Conservation (phyloP, 768 basidiomycete genomes). For the Sutorius australiensis region DNA sequence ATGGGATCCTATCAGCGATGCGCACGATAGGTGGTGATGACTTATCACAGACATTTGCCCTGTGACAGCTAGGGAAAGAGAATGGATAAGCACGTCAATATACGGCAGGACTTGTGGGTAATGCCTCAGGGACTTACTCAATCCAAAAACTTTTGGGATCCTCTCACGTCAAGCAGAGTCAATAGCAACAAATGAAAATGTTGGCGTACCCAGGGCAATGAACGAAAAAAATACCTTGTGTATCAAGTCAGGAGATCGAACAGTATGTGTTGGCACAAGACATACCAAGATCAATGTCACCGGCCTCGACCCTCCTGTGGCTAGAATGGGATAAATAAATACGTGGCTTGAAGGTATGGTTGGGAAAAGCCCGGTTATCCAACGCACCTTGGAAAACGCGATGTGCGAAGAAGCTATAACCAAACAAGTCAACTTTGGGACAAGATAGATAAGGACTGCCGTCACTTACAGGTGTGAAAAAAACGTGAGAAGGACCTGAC, state of each 20-base stretch:
- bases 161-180: conserved; percentile 13
- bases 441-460: not conserved
- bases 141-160: conserved; percentile 22
- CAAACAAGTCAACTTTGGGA: not conserved
- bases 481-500: conserved; percentile 25
- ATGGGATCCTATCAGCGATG: conserved; percentile 6
- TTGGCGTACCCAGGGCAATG: conserved; percentile 20
- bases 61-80: conserved; percentile 12
- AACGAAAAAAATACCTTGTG: conserved; percentile 18
- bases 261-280: not conserved
- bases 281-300: conserved; percentile 20
- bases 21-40: not conserved
- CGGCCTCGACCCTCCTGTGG: conserved; percentile 15
- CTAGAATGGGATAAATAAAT: conserved; percentile 6
- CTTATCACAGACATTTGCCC: conserved; percentile 25
- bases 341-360: too few species aligned
- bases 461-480: conserved; percentile 25
- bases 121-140: conserved; percentile 19
- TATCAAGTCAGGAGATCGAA: not conserved
- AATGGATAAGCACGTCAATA: not conserved
- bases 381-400: conserved; percentile 26
- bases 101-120: not conserved
- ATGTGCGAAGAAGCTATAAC: conserved; percentile 21
- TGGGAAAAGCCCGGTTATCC: not conserved
- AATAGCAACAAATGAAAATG: not conserved